Conservation (phyloP, 2,329 filamentous ascomycete species). For the Exophiala spinifera region DNA sequence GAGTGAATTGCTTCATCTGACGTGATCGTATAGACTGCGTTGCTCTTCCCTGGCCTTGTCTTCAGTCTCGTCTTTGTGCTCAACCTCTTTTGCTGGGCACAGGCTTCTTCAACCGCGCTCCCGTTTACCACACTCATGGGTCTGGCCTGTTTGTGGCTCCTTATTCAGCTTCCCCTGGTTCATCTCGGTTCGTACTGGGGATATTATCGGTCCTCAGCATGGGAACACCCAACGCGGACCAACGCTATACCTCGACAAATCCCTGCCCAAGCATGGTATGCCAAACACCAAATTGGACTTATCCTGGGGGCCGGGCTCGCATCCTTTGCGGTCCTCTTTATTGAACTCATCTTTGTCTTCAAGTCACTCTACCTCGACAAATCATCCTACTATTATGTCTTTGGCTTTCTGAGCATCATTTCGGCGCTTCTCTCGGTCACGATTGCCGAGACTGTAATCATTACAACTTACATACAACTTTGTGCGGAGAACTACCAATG, state of each 20-base stretch:
- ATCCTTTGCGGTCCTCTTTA: slow-evolving; percentile 83
- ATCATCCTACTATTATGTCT: slow-evolving; percentile 87
- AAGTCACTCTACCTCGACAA: slow-evolving; percentile 88
- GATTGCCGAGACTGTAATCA: slow-evolving; percentile 78
- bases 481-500: slow-evolving; percentile 85
- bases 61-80: slow-evolving; percentile 74
- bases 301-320: slow-evolving; percentile 65
- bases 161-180: slow-evolving; percentile 81
- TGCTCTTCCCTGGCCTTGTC: slow-evolving; percentile 73
- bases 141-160: slow-evolving; percentile 74
- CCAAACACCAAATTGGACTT: slow-evolving; percentile 62
- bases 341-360: slow-evolving; percentile 83
- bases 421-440: slow-evolving; percentile 69
- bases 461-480: slow-evolving; percentile 77
- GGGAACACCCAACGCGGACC: slow-evolving; percentile 80
- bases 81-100: slow-evolving; percentile 86
- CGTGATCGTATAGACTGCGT: slow-evolving; percentile 54
- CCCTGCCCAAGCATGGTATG: slow-evolving; percentile 73
- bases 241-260: slow-evolving; percentile 68
- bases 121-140: slow-evolving; percentile 75
- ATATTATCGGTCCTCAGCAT: slow-evolving; percentile 63
- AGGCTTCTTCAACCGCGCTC: slow-evolving; percentile 82
- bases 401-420: slow-evolving; percentile 77
- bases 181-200: slow-evolving; percentile 78
- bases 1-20: slow-evolving; percentile 7